Evolutionary conservation across 352 stramenopile genomes (phyloP).

Genomic region (Aphanomyces invadans): DNA sequence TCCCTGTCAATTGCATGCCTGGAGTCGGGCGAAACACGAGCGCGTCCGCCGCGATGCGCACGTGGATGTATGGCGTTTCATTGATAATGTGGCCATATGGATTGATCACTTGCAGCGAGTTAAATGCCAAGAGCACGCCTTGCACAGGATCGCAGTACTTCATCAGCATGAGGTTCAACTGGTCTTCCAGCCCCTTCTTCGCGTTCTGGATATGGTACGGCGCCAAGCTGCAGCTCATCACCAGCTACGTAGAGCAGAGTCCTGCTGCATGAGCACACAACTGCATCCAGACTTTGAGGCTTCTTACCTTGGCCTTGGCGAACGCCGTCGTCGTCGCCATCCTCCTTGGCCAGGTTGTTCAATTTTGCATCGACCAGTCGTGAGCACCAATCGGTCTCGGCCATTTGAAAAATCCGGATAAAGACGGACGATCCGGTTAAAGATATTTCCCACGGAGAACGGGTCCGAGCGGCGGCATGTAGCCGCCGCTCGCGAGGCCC

Average conservation of each 20-base stretch:
- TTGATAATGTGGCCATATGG: constrained; percentile 67
- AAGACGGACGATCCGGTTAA: background rate
- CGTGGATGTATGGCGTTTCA: constrained; percentile 80
- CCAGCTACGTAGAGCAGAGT: constrained; percentile 14
- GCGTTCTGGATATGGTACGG: constrained; percentile 62
- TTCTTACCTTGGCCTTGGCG: constrained; percentile 24
- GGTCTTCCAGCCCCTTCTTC: constrained; percentile 61
- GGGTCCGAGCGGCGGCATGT: too few species aligned
- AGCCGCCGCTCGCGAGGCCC: too few species aligned
- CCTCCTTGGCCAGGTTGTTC: background rate
- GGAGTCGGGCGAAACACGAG: constrained; percentile 63
- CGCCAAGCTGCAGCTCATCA: constrained; percentile 40
- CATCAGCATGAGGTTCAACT: constrained; percentile 69
- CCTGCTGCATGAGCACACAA: constrained; percentile 1
- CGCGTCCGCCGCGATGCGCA: constrained; percentile 57
- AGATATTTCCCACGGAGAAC: background rate
- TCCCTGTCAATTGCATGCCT: constrained; percentile 52
- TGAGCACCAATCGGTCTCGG: constrained; percentile 6
- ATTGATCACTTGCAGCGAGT: constrained; percentile 48
- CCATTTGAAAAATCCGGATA: constrained; percentile 5
- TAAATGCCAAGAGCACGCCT: constrained; percentile 68
- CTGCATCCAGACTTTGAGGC: too few species aligned
- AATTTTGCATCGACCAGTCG: constrained; percentile 18
- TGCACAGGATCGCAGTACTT: constrained; percentile 65
- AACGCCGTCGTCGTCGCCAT: constrained; percentile 11